phyloP scores from a whole-genome alignment of 2,329 filamentous ascomycete genomes.

The Boeremia lycopersici region DNA sequence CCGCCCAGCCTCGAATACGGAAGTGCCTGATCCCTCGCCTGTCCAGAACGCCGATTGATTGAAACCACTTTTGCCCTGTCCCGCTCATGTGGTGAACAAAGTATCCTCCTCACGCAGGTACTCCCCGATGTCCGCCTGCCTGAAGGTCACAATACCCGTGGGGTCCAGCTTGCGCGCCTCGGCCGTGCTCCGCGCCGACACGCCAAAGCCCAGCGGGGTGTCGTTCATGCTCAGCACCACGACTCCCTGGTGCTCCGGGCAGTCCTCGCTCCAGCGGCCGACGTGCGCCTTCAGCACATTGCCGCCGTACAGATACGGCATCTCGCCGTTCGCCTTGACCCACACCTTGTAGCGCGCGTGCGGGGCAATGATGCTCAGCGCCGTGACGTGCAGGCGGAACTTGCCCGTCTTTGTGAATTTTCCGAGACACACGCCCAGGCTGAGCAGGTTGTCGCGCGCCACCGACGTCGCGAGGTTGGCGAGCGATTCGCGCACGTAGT shows the following conservation, averaged over 20 bases:
- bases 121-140: slow-evolving; percentile 93
- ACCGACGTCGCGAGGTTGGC: slow-evolving; percentile 91
- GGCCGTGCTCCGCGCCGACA: slow-evolving; percentile 84
- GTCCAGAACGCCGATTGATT: background rate
- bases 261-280: slow-evolving; percentile 86
- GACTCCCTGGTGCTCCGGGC: slow-evolving; percentile 89
- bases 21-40: background rate
- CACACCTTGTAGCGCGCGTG: slow-evolving; percentile 97
- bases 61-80: background rate
- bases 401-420: slow-evolving; percentile 98
- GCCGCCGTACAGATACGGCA: slow-evolving; percentile 95
- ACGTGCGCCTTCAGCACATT: slow-evolving; percentile 85
- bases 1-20: background rate
- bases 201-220: slow-evolving; percentile 85
- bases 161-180: slow-evolving; percentile 86
- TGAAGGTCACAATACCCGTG: slow-evolving; percentile 85
- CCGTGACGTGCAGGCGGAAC: slow-evolving; percentile 92
- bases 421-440: slow-evolving; percentile 86
- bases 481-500: slow-evolving; percentile 87
- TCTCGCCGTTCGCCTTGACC: slow-evolving; percentile 94
- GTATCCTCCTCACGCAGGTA: slow-evolving; percentile 84
- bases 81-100: slow-evolving; percentile 60
- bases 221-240: slow-evolving; percentile 93
- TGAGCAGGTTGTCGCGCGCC: slow-evolving; percentile 79
- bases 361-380: slow-evolving; percentile 84